Evolutionary conservation across 1,284 basidiomycete genomes (phyloP).

Genomic region (Pterulicium gracile): DNA sequence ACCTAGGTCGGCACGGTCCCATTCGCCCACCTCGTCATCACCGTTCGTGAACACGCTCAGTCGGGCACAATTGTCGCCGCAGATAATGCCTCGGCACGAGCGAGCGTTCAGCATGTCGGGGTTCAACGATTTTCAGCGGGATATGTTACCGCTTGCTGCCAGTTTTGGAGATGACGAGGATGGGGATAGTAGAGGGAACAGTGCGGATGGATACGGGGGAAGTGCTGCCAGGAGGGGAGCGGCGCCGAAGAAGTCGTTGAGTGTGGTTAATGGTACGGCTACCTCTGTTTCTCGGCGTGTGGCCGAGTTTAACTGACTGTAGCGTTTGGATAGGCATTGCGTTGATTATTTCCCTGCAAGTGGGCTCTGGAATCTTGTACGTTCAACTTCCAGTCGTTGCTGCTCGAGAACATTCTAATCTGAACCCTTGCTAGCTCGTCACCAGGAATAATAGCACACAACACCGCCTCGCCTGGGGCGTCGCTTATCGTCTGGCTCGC

Average conservation of each 20-base stretch:
- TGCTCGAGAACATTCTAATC: constrained; percentile 5
- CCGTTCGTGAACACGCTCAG: background rate
- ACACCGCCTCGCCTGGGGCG: constrained; percentile 78
- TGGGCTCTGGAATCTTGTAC: constrained; percentile 87
- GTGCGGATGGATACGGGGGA: constrained; percentile 33
- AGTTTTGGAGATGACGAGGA: constrained; percentile 67
- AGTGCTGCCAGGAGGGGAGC: no score
- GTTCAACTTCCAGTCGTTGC: constrained; percentile 13
- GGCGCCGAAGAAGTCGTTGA: constrained; percentile 77
- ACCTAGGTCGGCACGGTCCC: constrained; percentile 23
- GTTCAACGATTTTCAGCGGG: constrained; percentile 71
- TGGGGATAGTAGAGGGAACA: constrained; percentile 32
- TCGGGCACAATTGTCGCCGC: no score
- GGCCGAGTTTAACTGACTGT: constrained; percentile 6
- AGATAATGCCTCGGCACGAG: constrained; percentile 19
- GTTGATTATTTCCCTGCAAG: constrained; percentile 73
- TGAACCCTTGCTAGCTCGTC: constrained; percentile 47
- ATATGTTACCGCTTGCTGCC: constrained; percentile 65
- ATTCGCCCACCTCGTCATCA: background rate
- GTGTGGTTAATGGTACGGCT: constrained; percentile 60
- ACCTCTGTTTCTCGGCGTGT: constrained; percentile 5
- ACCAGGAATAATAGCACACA: constrained; percentile 83
- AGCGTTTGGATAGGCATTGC: constrained; percentile 54
- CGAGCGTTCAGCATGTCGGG: constrained; percentile 66
- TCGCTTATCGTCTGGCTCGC: constrained; percentile 74